These are phyloP conservation scores for Chrysochromulina tobinii DNA, from an alignment of 78 protist species.

Conservation along the genomic window DNA sequence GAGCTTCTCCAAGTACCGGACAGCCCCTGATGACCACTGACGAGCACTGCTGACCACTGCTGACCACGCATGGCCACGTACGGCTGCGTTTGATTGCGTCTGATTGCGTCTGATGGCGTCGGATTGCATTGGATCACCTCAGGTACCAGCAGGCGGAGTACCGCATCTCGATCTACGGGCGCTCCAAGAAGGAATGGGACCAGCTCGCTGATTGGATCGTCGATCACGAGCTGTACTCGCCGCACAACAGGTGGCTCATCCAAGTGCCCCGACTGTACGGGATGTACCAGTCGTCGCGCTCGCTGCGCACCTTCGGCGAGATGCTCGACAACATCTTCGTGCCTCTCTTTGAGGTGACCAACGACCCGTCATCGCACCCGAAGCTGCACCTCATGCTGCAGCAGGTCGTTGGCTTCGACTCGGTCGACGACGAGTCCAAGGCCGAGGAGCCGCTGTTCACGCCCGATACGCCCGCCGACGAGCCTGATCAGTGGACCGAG, in stretches of 20 bases:
- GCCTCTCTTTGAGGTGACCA: constrained; percentile 91
- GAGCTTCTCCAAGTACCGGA: constrained; percentile 70
- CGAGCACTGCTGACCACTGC: too few relatives aligned
- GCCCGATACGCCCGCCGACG: neutral
- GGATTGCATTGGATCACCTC: too few relatives aligned
- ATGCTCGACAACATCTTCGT: constrained; percentile 83
- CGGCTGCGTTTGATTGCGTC: too few relatives aligned
- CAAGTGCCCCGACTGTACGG: constrained; percentile 94
- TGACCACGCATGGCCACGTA: too few relatives aligned
- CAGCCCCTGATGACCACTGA: neutral
- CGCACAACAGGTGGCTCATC: constrained; percentile 90
- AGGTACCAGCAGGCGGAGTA: constrained; percentile 81
- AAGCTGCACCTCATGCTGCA: constrained; percentile 57
- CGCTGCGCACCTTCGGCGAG: constrained; percentile 67
- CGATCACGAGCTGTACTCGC: constrained; percentile 70
- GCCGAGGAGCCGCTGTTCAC: constrained; percentile 64
- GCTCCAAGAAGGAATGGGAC: constrained; percentile 80
- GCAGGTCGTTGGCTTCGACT: constrained; percentile 88
- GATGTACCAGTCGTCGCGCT: constrained; percentile 44
- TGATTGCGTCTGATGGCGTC: too few relatives aligned
- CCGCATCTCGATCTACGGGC: constrained; percentile 93
- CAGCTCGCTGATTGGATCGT: constrained; percentile 80
- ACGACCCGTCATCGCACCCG: constrained; percentile 37
- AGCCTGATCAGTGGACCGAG: neutral
- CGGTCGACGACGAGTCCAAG: constrained; percentile 95